These are phyloP conservation scores for Blastobotrys chiropterorum DNA, from an alignment of 805 yeast species.

Conservation along the genomic window DNA sequence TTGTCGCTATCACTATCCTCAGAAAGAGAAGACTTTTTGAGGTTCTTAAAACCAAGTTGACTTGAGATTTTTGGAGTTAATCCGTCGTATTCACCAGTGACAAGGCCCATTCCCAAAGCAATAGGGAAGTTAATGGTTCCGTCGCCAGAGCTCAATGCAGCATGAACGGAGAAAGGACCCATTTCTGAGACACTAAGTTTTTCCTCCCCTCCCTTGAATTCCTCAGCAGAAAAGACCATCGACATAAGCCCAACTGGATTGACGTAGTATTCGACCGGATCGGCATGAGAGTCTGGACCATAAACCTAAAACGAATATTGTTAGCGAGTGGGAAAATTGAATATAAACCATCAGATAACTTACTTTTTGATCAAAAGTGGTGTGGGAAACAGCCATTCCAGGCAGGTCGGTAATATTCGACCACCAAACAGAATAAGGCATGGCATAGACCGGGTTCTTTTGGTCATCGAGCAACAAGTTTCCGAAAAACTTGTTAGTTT, in stretches of 20 bases:
- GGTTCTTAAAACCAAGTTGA: conserved; percentile 39
- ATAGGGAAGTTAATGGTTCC: conserved; percentile 49
- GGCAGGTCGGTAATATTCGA: conserved; percentile 36
- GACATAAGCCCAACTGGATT: conserved; percentile 55
- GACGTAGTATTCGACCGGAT: conserved; percentile 41
- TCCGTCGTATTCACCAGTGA: conserved; percentile 57
- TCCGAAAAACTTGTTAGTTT: conserved; percentile 73
- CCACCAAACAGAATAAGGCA: conserved; percentile 64
- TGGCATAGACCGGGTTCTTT: conserved; percentile 49
- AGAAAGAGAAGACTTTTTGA: conserved; percentile 26
- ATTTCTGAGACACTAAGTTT: conserved; percentile 41
- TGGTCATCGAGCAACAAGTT: conserved; percentile 56
- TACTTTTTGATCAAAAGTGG: conserved; percentile 39
- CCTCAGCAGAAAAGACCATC: conserved; percentile 48
- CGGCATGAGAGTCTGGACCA: conserved; percentile 40
- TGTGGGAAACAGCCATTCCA: conserved; percentile 62
- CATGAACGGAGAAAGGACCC: conserved; percentile 47
- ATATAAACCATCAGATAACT: conserved; percentile 20
- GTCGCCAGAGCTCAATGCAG: conserved; percentile 26
- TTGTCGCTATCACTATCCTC: conserved; percentile 1
- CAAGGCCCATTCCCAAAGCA: conserved; percentile 79
- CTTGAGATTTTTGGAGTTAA: conserved; percentile 43
- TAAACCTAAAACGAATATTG: conserved; percentile 11
- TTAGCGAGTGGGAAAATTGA: background rate
- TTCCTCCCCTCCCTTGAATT: conserved; percentile 37